These are phyloP conservation scores for Arthonia radiata DNA, from an alignment of 495 filamentous ascomycete species.

Conservation along the genomic window DNA sequence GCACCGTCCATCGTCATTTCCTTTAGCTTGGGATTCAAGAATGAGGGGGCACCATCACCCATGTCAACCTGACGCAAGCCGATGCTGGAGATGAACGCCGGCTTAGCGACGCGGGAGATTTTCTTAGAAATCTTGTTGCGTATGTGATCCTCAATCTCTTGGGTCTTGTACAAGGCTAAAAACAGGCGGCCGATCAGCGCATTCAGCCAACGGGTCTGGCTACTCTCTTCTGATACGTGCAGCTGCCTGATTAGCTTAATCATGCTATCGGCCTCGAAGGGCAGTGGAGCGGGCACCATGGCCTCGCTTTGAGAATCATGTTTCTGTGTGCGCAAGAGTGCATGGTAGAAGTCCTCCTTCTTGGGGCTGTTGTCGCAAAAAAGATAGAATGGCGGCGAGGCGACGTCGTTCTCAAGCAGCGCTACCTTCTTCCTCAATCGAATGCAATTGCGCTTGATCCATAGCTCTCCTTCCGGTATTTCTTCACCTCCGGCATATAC, in stretches of 20 bases:
- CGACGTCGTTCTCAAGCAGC: slow-evolving; percentile 21
- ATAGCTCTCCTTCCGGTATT: slow-evolving; percentile 79
- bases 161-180: slow-evolving; percentile 63
- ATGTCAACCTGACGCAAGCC: slow-evolving; percentile 60
- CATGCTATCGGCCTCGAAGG: slow-evolving; percentile 65
- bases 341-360: slow-evolving; percentile 96
- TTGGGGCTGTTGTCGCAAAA: slow-evolving; percentile 87
- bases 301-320: slow-evolving; percentile 14
- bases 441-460: slow-evolving; percentile 86
- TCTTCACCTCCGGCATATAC: slow-evolving; percentile 61
- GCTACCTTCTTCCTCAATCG: slow-evolving; percentile 50
- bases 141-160: slow-evolving; percentile 52
- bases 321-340: slow-evolving; percentile 65
- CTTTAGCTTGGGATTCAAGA: slow-evolving; percentile 71
- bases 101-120: slow-evolving; percentile 79
- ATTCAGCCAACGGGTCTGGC: slow-evolving; percentile 89
- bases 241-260: slow-evolving; percentile 67
- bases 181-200: slow-evolving; percentile 72
- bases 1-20: slow-evolving; percentile 84
- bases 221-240: slow-evolving; percentile 75
- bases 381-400: slow-evolving; percentile 56
- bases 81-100: slow-evolving; percentile 65
- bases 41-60: slow-evolving; percentile 63
- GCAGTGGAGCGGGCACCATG: slow-evolving; percentile 40
- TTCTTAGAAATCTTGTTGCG: slow-evolving; percentile 83